A percentile compares a stretch with the other conserved stretches of the same genome.
phyloP scores from a whole-genome alignment of 2,329 filamentous ascomycete genomes.

The Juglanconis sp. region DNA sequence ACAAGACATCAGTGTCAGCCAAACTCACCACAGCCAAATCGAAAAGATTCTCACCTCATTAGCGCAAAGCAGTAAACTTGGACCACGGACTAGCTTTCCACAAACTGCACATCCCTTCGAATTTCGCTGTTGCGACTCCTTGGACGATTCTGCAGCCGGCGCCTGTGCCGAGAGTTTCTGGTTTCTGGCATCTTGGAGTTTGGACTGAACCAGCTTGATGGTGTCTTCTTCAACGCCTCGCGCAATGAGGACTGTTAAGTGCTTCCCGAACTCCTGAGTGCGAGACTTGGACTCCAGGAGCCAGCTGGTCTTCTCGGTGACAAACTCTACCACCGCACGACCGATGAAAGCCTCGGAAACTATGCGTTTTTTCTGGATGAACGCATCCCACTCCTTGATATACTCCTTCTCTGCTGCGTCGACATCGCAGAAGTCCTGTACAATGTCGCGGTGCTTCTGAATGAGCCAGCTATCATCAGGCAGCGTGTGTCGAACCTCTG shows the following conservation, averaged over 20 bases:
- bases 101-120: slow-evolving; percentile 47
- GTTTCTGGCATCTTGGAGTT: slow-evolving; percentile 41
- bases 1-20: slow-evolving; percentile 14
- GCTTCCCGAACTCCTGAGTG: slow-evolving; percentile 53
- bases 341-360: slow-evolving; percentile 52
- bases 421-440: slow-evolving; percentile 56
- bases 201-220: slow-evolving; percentile 38
- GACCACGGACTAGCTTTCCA: slow-evolving; percentile 45
- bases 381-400: slow-evolving; percentile 56
- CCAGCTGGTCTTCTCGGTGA: slow-evolving; percentile 49
- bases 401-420: slow-evolving; percentile 54
- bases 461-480: slow-evolving; percentile 53
- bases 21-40: background rate
- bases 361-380: slow-evolving; percentile 48
- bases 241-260: slow-evolving; percentile 48
- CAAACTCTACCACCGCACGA: slow-evolving; percentile 49
- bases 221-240: slow-evolving; percentile 44
- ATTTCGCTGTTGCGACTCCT: slow-evolving; percentile 37
- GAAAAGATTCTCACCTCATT: slow-evolving; percentile 42
- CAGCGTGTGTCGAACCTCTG: slow-evolving; percentile 40
- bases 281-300: slow-evolving; percentile 45
- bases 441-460: slow-evolving; percentile 56
- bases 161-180: slow-evolving; percentile 25
- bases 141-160: slow-evolving; percentile 25
- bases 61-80: slow-evolving; percentile 46